Evolutionary conservation across 148 eudicot genomes (phyloP).

Genomic region (Arctostaphylos glauca): DNA sequence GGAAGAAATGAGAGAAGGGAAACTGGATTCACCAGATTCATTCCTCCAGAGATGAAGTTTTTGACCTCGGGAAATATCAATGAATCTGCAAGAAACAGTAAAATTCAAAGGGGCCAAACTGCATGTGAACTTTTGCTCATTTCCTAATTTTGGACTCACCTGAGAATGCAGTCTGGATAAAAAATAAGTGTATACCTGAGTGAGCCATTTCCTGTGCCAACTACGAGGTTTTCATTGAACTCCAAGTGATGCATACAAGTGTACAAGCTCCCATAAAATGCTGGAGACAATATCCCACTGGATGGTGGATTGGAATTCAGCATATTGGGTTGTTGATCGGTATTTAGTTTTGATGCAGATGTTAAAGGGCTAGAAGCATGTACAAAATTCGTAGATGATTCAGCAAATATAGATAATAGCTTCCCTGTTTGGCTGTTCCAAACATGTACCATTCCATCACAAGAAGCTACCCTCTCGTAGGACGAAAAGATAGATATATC

Average conservation of each 20-base stretch:
- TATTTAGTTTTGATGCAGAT: slow-evolving; percentile 47
- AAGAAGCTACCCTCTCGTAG: slow-evolving; percentile 80
- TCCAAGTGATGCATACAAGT: slow-evolving; percentile 88
- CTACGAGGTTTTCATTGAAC: slow-evolving; percentile 58
- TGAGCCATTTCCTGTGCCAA: slow-evolving; percentile 92
- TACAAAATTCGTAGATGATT: slow-evolving; percentile 45
- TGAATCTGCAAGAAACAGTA: slow-evolving; percentile 50
- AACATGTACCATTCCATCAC: slow-evolving; percentile 94
- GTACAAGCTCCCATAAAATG: slow-evolving; percentile 80
- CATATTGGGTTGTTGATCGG: slow-evolving; percentile 69
- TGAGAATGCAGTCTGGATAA: background rate
- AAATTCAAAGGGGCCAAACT: slow-evolving; percentile 5
- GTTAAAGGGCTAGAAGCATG: slow-evolving; percentile 38
- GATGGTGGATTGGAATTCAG: slow-evolving; percentile 67
- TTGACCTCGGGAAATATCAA: slow-evolving; percentile 71
- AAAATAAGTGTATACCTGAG: slow-evolving; percentile 55
- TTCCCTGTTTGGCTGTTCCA: slow-evolving; percentile 95
- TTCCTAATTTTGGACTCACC: background rate
- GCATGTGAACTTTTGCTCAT: background rate
- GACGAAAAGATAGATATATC: slow-evolving; percentile 60
- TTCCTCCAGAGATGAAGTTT: slow-evolving; percentile 93
- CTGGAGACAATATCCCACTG: slow-evolving; percentile 66
- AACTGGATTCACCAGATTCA: slow-evolving; percentile 57
- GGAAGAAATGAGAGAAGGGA: slow-evolving; percentile 77
- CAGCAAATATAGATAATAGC: slow-evolving; percentile 67